Evolutionary conservation across 208 protist genomes (phyloP).

Genomic region (Crithidia fasciculata): DNA sequence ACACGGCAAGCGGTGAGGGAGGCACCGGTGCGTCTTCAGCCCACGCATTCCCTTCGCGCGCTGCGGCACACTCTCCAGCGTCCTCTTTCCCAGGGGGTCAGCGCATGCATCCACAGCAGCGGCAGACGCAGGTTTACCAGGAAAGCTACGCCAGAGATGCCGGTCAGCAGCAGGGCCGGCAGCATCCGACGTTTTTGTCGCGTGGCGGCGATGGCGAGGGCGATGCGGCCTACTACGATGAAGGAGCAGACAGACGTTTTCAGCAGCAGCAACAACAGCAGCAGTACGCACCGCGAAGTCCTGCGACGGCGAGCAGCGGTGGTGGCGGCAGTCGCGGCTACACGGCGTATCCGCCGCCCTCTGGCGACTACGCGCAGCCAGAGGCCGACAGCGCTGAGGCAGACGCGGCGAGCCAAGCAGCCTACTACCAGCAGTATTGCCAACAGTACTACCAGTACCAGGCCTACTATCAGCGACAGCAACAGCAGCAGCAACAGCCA

Average conservation of each 20-base stretch:
- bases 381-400: not conserved
- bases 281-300: not conserved
- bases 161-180: constrained; percentile 2
- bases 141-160: not conserved
- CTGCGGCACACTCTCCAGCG: not conserved
- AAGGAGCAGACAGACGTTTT: not conserved
- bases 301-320: constrained; percentile 2
- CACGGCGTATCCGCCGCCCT: not conserved
- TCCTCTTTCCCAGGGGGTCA: not conserved
- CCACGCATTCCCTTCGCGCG: not conserved
- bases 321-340: not conserved
- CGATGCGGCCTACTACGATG: not conserved
- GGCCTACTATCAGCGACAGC: constrained; percentile 25
- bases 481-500: not conserved
- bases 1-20: not conserved
- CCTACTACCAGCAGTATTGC: constrained; percentile 34
- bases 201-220: not conserved
- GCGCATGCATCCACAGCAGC: not conserved
- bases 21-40: not conserved
- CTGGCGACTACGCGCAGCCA: not conserved
- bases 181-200: not conserved
- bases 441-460: constrained; percentile 35
- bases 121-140: not conserved
- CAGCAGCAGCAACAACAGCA: constrained; percentile 4
- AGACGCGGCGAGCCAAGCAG: constrained; percentile 13